Base-by-base conservation (phyloP, 2,329 filamentous ascomycete species). In the Bimuria novae-zelandiae region DNA sequence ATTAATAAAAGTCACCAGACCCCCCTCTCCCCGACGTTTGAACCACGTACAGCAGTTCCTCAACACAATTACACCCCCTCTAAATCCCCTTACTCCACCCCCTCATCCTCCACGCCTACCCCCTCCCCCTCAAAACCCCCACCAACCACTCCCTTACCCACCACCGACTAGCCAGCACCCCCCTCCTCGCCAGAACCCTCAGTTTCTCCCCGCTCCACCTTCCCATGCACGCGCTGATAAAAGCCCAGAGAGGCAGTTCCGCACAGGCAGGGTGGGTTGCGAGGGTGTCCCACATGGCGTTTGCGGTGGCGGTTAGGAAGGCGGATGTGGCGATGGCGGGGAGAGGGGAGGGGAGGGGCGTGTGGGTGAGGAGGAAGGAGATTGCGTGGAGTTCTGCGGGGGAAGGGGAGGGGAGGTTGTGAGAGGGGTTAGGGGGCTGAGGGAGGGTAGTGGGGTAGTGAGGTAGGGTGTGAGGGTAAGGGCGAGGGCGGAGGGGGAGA, bases 101-200 rank as follows among this genome's bases (percentile, higher is more conserved):
- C 23, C 22, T 23, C 32, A 37, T 47, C 44, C 23, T 39, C 22
- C 11, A 47, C 19, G 4, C n/a, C 7, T n/a, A 10, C 8, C 6
- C 44, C 32, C 12, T 17, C 8, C 4, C 10, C 3, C 8, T 2
- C 10, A 37, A 17, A 4, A 47, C 16, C 3, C 21, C n/a, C 2
- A 35, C 19, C 37, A 49, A 5, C n/a, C 29, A 10, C 16, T 55
- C 53, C 12, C 60, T 57, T 12, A 67, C 25, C 21, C 57, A 60
- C 62, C 62, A 68, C 64, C 64, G 65, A 2, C 55, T 60, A 0
- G 64, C 60, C 25, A 67, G 11, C n/a, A 57, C 57, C 1, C 62
- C 62, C n/a, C 63, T 36, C 7, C 41, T 54, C 1, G 62, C 62
- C 7, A 68, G 46, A 3, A 57, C 56, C 0, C 59, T 51, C 0